phyloP scores from a whole-genome alignment of 345 rosid species.

The Populus deltoides region DNA sequence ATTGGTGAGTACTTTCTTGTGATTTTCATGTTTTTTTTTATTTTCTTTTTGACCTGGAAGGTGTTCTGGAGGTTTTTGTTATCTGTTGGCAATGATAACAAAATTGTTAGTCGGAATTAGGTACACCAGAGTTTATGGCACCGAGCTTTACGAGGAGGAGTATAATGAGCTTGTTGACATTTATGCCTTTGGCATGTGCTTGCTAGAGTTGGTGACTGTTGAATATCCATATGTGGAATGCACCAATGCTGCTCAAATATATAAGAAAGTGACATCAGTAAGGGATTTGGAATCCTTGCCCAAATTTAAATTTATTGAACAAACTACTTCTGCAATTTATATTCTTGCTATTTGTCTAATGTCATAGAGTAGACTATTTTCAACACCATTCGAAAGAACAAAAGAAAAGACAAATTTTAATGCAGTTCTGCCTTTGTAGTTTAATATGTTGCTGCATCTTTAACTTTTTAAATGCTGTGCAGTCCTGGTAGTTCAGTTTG shows the following conservation, averaged over 20 bases:
- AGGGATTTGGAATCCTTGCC: constrained; percentile 7
- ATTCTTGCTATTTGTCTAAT: background rate
- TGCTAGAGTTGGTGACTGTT: constrained; percentile 34
- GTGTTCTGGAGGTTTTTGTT: background rate
- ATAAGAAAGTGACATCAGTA: constrained; percentile 35
- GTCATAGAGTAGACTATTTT: background rate
- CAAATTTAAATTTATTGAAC: background rate
- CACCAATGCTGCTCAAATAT: constrained; percentile 38
- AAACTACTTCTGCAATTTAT: background rate
- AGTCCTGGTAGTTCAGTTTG: background rate
- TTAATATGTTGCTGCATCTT: background rate
- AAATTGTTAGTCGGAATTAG: constrained; percentile 5
- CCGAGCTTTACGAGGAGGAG: constrained; percentile 41
- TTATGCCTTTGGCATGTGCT: constrained; percentile 42
- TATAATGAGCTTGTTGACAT: constrained; percentile 40
- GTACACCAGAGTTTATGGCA: constrained; percentile 40
- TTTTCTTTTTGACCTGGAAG: background rate
- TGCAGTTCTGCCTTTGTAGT: background rate
- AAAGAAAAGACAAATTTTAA: too few species aligned
- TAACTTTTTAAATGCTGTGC: background rate
- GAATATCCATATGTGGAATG: constrained; percentile 36
- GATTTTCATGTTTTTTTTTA: background rate
- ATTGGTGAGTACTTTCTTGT: constrained; percentile 24
- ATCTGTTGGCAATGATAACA: too few species aligned
- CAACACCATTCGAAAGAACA: background rate